Base-by-base conservation (phyloP, 176 grass and related monocot species). In the Hsuehochloa calcarea region DNA sequence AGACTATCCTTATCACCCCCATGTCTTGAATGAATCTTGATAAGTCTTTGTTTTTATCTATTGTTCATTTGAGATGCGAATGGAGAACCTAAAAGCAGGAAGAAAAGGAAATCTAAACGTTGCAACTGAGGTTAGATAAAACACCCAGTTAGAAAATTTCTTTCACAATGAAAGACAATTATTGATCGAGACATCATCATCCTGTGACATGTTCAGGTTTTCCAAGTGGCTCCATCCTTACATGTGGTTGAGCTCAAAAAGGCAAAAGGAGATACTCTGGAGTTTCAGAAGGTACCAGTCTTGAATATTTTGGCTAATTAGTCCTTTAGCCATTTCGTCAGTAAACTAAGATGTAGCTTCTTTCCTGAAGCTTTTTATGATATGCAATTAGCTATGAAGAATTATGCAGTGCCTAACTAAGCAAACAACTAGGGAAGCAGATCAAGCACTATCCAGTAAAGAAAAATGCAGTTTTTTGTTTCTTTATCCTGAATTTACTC, bases 51-150 rank as follows among this genome's bases (percentile, higher is more conserved):
- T 34, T 72, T 38, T 46, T 80, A 17, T 26, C 34, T 67, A 8
- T 87, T 77, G 12, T 87, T 82, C 41, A 73, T 46, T 77, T 25
- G 34, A 97, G 94, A 94, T 97, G 94, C 84, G 15, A 67, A 80
- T 97, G 82, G 88, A 97, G 52, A 97, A 94, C 62, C n/a, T 92
- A 40, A 92, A 77, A 86, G 88, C 90, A 74, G 94, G 94, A 84
- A 89, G 94, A 68, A 97, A 97, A 64, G 94, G 94, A 74, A 97
- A 97, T 75, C 78, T 97, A 14, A 92, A 94, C 85, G 88, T 97
- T 58, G 88, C 90, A 47, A 94, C 94, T 70, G 92, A 97, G 94
- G 94, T 97, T 78, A 68, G 79, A 22, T 4, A 74, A 84, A 89
- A 81, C 55, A 75, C 41, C 27, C 69, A 71, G 6, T 6, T 44